phyloP scores from a whole-genome alignment of 2,329 filamentous ascomycete species.

The Stemphylium vesicarium region DNA sequence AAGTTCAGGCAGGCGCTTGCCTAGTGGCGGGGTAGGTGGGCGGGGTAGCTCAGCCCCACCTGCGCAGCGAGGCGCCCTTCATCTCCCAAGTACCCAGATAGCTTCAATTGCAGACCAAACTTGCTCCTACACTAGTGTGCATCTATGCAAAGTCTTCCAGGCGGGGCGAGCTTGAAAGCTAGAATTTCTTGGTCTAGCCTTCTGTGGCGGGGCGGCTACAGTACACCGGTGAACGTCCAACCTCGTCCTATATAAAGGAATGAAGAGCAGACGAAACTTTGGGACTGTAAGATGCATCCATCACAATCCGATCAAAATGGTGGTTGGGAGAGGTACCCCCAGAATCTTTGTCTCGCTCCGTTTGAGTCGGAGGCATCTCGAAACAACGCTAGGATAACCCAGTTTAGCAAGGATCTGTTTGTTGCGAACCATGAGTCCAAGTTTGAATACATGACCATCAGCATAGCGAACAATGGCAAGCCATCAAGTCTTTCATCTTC shows the following conservation, averaged over 20 bases:
- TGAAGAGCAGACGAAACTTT: background rate
- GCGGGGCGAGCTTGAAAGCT: background rate
- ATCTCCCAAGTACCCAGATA: background rate
- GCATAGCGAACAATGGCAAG: background rate
- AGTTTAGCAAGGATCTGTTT: conserved; percentile 10
- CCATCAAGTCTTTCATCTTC: background rate
- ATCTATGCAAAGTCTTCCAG: background rate
- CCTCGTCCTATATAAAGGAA: background rate
- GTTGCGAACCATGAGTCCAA: conserved; percentile 7
- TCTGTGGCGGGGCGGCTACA: background rate
- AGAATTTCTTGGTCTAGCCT: too few species aligned
- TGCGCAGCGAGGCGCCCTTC: background rate
- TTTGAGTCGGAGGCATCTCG: conserved; percentile 7
- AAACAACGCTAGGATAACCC: conserved; percentile 2
- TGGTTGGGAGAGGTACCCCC: conserved; percentile 10
- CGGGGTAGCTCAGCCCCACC: background rate
- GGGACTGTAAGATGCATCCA: background rate
- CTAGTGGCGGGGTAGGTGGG: background rate
- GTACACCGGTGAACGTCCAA: background rate
- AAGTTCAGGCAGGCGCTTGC: conserved; percentile 5
- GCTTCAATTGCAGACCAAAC: background rate
- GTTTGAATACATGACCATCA: background rate
- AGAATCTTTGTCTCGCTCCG: conserved; percentile 4
- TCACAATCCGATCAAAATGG: background rate
- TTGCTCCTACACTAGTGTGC: background rate